These are phyloP conservation scores for Diaporthe humulicola DNA, from an alignment of 2,329 filamentous ascomycete species.

Conservation along the genomic window DNA sequence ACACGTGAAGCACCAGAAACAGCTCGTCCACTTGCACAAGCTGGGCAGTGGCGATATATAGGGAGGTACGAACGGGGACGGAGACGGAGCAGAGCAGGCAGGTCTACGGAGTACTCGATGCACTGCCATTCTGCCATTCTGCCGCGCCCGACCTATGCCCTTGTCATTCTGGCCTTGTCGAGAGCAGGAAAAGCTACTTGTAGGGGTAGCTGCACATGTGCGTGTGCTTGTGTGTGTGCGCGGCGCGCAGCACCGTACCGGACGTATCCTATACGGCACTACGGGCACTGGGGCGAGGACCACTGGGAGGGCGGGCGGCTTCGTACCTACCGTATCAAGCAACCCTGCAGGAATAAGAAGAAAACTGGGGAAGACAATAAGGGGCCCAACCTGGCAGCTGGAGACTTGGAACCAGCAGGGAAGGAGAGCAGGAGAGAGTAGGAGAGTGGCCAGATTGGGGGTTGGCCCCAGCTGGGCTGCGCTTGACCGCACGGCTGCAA, in stretches of 20 bases:
- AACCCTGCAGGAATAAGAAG: slow-evolving; percentile 23
- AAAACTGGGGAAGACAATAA: slow-evolving; percentile 27
- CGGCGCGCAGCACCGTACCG: not conserved
- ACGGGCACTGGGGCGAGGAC: not conserved
- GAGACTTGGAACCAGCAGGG: slow-evolving; percentile 19
- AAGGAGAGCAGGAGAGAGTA: not conserved
- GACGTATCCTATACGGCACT: slow-evolving; percentile 18
- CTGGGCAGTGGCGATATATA: slow-evolving; percentile 28
- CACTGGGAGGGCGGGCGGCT: slow-evolving; percentile 10
- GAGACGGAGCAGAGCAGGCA: slow-evolving; percentile 5
- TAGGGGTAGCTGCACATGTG: slow-evolving; percentile 27
- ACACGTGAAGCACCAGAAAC: not conserved
- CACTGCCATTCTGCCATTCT: not conserved
- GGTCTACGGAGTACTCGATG: slow-evolving; percentile 1
- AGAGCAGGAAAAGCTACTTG: slow-evolving; percentile 1
- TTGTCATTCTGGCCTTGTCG: slow-evolving; percentile 8
- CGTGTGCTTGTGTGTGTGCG: not conserved
- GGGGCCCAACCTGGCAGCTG: slow-evolving; percentile 19
- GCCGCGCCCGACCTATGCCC: slow-evolving; percentile 7
- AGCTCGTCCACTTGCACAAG: not conserved
- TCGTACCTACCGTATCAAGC: slow-evolving; percentile 23
- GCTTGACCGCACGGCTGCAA: not conserved
- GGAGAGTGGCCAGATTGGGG: slow-evolving; percentile 1
- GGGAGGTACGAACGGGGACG: slow-evolving; percentile 18
- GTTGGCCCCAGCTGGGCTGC: not conserved